Evolutionary conservation across 306 rosid genomes (phyloP).

Genomic region (Casuarina cunninghamiana): DNA sequence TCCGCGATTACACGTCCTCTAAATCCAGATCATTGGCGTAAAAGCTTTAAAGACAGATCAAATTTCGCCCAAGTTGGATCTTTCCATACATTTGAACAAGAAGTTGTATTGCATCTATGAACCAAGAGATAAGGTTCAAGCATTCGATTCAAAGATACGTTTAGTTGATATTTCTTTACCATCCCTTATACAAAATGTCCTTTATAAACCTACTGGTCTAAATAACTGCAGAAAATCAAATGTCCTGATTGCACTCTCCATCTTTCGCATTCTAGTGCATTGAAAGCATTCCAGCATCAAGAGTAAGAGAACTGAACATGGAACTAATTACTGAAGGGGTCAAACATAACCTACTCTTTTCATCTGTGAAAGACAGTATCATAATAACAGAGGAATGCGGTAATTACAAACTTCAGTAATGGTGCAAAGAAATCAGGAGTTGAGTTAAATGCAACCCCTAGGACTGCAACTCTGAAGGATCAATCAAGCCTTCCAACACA

Average conservation of each 20-base stretch:
- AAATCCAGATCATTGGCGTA: neutral
- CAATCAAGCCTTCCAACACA: slow-evolving; percentile 78
- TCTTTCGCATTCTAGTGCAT: neutral
- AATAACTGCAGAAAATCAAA: neutral
- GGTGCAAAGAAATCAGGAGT: slow-evolving; percentile 4
- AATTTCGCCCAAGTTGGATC: no score
- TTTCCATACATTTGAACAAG: neutral
- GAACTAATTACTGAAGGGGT: neutral
- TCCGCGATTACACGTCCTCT: no score
- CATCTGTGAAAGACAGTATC: neutral
- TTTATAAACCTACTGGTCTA: neutral
- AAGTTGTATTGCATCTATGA: neutral
- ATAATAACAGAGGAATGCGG: neutral
- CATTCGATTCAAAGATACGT: neutral
- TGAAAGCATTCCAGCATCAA: neutral
- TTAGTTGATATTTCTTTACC: neutral
- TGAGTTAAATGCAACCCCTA: slow-evolving; percentile 34
- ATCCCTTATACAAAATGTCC: neutral
- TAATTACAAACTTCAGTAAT: neutral
- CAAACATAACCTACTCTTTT: neutral
- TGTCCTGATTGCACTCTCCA: neutral
- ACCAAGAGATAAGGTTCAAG: neutral
- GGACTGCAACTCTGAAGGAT: slow-evolving; percentile 53
- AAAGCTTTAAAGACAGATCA: no score
- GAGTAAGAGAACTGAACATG: neutral